Conservation (phyloP, 2,329 filamentous ascomycete species). For the Apiospora hydei region DNA sequence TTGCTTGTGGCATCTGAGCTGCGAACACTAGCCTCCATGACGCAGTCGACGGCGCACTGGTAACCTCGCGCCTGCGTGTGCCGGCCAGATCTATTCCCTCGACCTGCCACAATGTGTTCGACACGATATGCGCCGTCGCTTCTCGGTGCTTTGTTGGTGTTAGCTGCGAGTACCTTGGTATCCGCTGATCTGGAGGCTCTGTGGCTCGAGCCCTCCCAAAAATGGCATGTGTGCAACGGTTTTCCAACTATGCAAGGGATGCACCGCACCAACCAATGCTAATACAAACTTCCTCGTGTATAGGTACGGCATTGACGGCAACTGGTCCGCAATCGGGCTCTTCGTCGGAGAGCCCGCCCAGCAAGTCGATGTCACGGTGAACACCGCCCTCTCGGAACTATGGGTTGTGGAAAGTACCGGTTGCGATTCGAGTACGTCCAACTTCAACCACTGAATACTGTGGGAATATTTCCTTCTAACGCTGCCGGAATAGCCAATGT, state of each 20-base stretch:
- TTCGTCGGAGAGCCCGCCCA: slow-evolving; percentile 55
- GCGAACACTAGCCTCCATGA: slow-evolving; percentile 36
- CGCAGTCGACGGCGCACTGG: slow-evolving; percentile 37
- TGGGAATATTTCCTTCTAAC: background rate
- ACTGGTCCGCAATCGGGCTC: slow-evolving; percentile 75
- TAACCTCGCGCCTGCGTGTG: slow-evolving; percentile 38
- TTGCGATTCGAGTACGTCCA: slow-evolving; percentile 56
- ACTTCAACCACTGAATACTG: slow-evolving; percentile 25
- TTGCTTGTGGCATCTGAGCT: slow-evolving; percentile 27
- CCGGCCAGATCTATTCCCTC: slow-evolving; percentile 34
- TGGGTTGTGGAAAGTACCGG: slow-evolving; percentile 70
- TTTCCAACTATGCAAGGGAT: slow-evolving; percentile 23
- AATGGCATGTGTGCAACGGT: slow-evolving; percentile 39
- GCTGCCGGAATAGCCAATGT: slow-evolving; percentile 30
- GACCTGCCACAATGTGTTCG: slow-evolving; percentile 33
- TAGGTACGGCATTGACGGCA: slow-evolving; percentile 60
- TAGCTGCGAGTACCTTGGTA: slow-evolving; percentile 35
- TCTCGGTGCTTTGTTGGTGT: slow-evolving; percentile 38
- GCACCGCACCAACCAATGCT: slow-evolving; percentile 30
- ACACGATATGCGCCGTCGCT: slow-evolving; percentile 35
- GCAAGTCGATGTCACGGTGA: slow-evolving; percentile 64
- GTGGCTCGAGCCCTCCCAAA: slow-evolving; percentile 43
- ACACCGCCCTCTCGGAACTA: slow-evolving; percentile 74
- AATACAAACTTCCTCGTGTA: slow-evolving; percentile 28
- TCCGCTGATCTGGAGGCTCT: slow-evolving; percentile 36